A percentile compares a stretch with the other conserved stretches of the same genome.
Conservation (phyloP, 208 protist genomes). For the Trypanosoma rangeli region DNA sequence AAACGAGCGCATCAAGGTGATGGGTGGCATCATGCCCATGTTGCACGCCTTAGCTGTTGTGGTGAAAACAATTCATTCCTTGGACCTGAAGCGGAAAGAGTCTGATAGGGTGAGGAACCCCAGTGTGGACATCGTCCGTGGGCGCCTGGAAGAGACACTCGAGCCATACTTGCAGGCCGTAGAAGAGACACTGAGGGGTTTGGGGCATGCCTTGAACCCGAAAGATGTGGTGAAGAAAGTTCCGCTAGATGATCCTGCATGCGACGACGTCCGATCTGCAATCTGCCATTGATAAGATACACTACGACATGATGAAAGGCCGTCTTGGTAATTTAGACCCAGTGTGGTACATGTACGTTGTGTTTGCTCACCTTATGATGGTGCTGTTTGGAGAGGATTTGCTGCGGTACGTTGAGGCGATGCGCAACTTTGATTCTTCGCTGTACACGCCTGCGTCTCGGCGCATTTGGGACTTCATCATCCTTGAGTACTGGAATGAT, state of each 20-base stretch:
- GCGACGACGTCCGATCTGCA: constrained; percentile 37
- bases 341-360: constrained; percentile 45
- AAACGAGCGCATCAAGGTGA: constrained; percentile 39
- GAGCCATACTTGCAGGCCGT: constrained; percentile 33
- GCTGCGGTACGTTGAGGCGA: constrained; percentile 39
- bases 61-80: constrained; percentile 31
- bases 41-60: constrained; percentile 45
- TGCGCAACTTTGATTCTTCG: constrained; percentile 51
- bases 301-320: constrained; percentile 42
- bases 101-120: background rate
- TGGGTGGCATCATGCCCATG: constrained; percentile 37
- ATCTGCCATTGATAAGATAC: constrained; percentile 40
- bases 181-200: constrained; percentile 32
- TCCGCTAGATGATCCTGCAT: constrained; percentile 43
- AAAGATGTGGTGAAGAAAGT: constrained; percentile 33
- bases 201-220: constrained; percentile 47
- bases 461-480: constrained; percentile 57
- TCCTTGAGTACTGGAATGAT: constrained; percentile 55
- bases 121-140: constrained; percentile 22
- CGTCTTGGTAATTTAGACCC: constrained; percentile 30
- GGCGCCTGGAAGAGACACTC: constrained; percentile 24
- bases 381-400: constrained; percentile 50
- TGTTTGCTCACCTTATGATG: constrained; percentile 56
- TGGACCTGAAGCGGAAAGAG: background rate
- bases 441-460: constrained; percentile 45